Base-by-base conservation (phyloP, 768 basidiomycete genomes). In the Amanita subjunquillea region DNA sequence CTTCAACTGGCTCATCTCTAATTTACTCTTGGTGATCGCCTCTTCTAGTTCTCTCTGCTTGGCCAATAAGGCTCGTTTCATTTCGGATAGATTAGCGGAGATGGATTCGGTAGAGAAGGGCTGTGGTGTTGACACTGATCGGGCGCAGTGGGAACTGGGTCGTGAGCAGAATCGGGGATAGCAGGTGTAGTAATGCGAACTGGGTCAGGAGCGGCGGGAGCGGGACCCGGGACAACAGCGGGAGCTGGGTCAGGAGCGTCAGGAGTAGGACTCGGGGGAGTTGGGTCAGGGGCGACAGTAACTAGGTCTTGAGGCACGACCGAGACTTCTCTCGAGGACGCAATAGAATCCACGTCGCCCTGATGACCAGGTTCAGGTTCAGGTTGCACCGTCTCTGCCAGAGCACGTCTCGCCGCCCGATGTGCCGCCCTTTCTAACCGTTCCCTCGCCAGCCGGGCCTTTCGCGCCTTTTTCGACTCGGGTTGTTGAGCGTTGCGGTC, bases 11-110 rank as follows among this genome's bases (percentile, higher is more conserved):
- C 49, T 67, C 25, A 72, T 60, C 59, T 74, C 72, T 55, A 62
- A 30, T 57, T 68, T 71, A 42, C 65, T 67, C 53, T 60, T 60
- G 3, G 69, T 62, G 39, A 75, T 72, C 51, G 65, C 63, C 52
- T 73, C 71, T 57, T 76, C 73, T 27, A 76, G 59, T 34, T 75
- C 74, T 62, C 68, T 74, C 49, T 73, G 71, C 54, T 70, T 63
- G 6, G 69, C 72, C 27, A 71, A 38, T 13, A 74, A 63, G 15
- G 69, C 65, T 10, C 67, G 66, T 55, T 72, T 73, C 22, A 63
- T 61, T 50, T 60, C 69, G 48, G 63, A 71, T n/a, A 72, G 69
- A 13, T 62, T 65, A 42, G 63, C 69, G 2, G 72, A 69, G 10
- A 65, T 59, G 45, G 63, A 69, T 55, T 70, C 69, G 64, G 70